Conservation (phyloP, 352 stramenopile species). For the Achlya hypogyna region DNA sequence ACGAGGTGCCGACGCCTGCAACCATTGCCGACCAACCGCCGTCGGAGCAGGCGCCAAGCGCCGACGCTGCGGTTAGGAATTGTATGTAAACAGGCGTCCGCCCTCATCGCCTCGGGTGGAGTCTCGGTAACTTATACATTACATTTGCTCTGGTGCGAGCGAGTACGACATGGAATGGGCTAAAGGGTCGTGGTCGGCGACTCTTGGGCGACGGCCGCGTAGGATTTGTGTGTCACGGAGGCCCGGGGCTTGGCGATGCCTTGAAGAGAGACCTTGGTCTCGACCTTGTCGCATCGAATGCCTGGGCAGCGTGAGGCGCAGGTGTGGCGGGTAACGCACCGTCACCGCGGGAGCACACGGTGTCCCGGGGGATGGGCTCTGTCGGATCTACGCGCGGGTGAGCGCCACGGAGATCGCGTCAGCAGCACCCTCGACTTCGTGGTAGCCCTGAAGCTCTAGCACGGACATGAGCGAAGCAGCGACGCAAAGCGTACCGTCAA, state of each 20-base stretch:
- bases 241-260: background rate
- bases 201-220: background rate
- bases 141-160: background rate
- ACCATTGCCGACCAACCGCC: too few relatives aligned
- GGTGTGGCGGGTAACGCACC: background rate
- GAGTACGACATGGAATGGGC: background rate
- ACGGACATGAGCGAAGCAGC: background rate
- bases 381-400: background rate
- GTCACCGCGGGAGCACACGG: background rate
- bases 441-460: background rate
- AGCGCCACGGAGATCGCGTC: too few relatives aligned
- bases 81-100: too few relatives aligned
- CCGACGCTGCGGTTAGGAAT: background rate
- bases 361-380: background rate
- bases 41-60: too few relatives aligned
- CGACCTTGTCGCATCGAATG: background rate
- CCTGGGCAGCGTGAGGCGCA: background rate
- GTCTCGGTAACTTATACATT: too few relatives aligned
- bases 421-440: background rate
- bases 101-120: too few relatives aligned
- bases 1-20: too few relatives aligned
- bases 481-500: conserved; percentile 4
- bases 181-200: background rate
- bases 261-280: background rate
- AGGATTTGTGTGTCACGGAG: background rate